Evolutionary conservation across 192 early-diverging fungal genomes (phyloP), one percentile per base, ranked within the genome.

Genomic region (Rhizophagus clarus): DNA sequence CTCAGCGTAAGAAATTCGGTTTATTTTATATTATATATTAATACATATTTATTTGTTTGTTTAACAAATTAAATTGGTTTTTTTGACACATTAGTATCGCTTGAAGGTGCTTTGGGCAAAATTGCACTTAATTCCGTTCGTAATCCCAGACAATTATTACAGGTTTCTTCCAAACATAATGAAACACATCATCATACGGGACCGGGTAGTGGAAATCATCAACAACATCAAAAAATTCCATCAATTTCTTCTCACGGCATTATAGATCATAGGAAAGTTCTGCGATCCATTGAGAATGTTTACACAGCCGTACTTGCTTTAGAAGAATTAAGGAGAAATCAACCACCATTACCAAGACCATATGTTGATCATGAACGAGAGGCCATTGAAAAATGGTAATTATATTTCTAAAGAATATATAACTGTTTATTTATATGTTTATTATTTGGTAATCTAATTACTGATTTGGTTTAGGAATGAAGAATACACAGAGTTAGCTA

Each of bases 71-170:
- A 5, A 45, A 12, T 10, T 81, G 34, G 11, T 72, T 78, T n/a
- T 20, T 47, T 28, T 69, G 8, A 75, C 17, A 26, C 73, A 60
- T 26, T 61, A 90, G 94, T 97, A 49, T 90, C 96, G 24, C 85
- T 97, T 64, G 98, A 98, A 83, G 97, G 97, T 22, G 96, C 97
- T 29, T 86, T 99, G 26, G 98, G 98, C 75, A 98, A 95, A 81
- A 97, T 99, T 75, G 93, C 97, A 1, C 86, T 95, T 63, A 92
- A 93, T 78, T 96, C 98, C 17, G 93, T 93, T 32, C 88, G 93
- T 71, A 96, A 96, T 80, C 98, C 98, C 3, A 93, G 94, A 64
- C 96, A 97, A 79, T 85, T 93, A 17, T 87, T 96, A 79, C 91
- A 90, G 81, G 95, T 95, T 47, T 88, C 88, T 73, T 87, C 86